Evolutionary conservation across 768 basidiomycete genomes (phyloP).

Genomic region (Leccinum boreale): DNA sequence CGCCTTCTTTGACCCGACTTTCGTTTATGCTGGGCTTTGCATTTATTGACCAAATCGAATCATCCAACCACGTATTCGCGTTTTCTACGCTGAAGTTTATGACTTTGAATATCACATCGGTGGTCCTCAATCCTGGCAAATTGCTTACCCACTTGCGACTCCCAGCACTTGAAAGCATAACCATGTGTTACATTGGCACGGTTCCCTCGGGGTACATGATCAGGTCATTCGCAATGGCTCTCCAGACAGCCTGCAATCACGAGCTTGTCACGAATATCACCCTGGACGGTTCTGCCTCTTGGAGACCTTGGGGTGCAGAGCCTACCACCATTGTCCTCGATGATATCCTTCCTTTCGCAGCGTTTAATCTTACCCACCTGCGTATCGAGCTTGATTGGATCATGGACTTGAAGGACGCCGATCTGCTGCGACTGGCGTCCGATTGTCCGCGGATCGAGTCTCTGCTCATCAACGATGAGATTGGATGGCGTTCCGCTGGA

Average conservation of each 20-base stretch:
- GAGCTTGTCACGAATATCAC: background rate
- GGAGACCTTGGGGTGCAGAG: background rate
- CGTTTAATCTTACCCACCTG: background rate
- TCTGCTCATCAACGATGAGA: background rate
- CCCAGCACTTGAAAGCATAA: background rate
- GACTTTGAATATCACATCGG: background rate
- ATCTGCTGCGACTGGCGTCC: background rate
- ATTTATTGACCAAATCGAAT: background rate
- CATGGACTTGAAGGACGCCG: background rate
- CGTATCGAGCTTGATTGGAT: background rate
- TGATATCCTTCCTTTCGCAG: background rate
- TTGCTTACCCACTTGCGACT: background rate
- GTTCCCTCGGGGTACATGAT: background rate
- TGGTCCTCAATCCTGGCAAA: background rate
- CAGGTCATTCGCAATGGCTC: background rate
- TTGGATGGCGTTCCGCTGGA: background rate
- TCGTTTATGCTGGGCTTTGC: background rate
- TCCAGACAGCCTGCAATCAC: no score
- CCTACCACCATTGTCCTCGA: background rate
- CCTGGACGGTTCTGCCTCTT: background rate
- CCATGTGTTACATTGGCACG: background rate
- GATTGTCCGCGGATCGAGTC: background rate
- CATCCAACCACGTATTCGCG: background rate
- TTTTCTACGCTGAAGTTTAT: background rate
- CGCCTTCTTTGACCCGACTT: background rate